phyloP scores from a whole-genome alignment of 2,329 filamentous ascomycete genomes.

The Sporothrix phasma region DNA sequence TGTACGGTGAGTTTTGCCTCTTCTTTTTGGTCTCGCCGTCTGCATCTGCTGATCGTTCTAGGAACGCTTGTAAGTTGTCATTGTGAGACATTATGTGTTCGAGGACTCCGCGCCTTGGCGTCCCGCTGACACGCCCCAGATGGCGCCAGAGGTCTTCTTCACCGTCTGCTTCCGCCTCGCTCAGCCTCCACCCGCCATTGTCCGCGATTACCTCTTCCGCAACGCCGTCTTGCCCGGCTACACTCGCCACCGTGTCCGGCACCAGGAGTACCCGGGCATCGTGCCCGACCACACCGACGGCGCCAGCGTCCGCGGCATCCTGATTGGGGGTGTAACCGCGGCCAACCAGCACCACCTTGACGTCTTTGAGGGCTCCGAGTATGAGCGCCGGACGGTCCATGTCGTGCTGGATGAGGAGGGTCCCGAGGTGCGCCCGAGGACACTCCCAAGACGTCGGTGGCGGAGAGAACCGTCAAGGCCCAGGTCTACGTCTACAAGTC shows the following conservation, averaged over 20 bases:
- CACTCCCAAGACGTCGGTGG: too few species aligned
- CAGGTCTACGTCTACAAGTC: conserved; percentile 55
- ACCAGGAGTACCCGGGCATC: conserved; percentile 75
- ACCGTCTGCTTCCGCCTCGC: conserved; percentile 64
- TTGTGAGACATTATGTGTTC: too few species aligned
- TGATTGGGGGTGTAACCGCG: conserved; percentile 68
- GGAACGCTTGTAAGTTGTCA: conserved; percentile 29
- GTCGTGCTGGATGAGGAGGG: conserved; percentile 38
- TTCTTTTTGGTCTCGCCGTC: background rate
- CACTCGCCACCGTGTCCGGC: conserved; percentile 57
- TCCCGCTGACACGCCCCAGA: conserved; percentile 31
- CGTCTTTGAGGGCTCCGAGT: conserved; percentile 70
- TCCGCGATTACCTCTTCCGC: conserved; percentile 50
- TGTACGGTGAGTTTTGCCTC: conserved; percentile 39
- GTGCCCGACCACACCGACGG: conserved; percentile 40
- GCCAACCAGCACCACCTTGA: conserved; percentile 69
- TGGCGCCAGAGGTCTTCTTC: conserved; percentile 81
- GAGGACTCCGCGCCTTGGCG: background rate
- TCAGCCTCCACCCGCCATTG: conserved; percentile 37
- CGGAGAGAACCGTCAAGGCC: conserved; percentile 38
- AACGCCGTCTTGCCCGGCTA: conserved; percentile 69
- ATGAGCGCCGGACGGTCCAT: conserved; percentile 45
- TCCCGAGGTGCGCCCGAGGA: background rate
- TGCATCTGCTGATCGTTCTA: conserved; percentile 17
- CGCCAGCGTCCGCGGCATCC: conserved; percentile 59